Evolutionary conservation across 2,329 filamentous ascomycete species (phyloP).

Genomic region (Arthroderma sp.): DNA sequence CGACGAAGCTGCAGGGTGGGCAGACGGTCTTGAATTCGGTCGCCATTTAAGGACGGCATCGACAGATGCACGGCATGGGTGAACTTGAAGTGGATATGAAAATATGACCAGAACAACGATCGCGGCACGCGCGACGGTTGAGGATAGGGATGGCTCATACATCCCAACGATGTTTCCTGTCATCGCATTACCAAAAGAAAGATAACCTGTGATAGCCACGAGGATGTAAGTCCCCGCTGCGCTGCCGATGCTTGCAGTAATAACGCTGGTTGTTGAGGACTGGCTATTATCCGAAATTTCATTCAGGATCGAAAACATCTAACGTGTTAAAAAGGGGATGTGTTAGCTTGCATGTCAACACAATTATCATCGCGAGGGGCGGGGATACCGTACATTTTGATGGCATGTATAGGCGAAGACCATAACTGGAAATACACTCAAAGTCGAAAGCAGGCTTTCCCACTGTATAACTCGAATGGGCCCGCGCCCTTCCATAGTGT

Average conservation of each 20-base stretch:
- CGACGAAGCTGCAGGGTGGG: constrained; percentile 28
- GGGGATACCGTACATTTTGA: constrained; percentile 58
- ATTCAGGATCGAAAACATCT: constrained; percentile 99
- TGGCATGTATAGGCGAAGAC: constrained; percentile 99
- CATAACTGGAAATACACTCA: constrained; percentile 84
- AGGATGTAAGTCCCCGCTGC: constrained; percentile 79
- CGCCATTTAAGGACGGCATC: constrained; percentile 93
- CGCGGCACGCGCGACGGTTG: constrained; percentile 84
- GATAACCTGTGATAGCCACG: constrained; percentile 86
- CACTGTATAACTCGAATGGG: constrained; percentile 64
- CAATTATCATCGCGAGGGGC: background rate
- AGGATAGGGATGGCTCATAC: constrained; percentile 66
- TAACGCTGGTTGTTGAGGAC: constrained; percentile 61
- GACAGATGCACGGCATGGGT: constrained; percentile 88
- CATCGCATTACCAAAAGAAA: constrained; percentile 85
- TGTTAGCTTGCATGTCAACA: constrained; percentile 15
- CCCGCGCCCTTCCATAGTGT: constrained; percentile 60
- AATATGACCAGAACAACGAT: constrained; percentile 96
- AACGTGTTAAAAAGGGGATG: background rate
- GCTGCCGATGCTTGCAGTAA: constrained; percentile 71
- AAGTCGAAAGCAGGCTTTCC: constrained; percentile 61
- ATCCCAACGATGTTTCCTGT: constrained; percentile 87
- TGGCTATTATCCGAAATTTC: constrained; percentile 81
- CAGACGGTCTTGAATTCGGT: constrained; percentile 33
- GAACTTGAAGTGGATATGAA: constrained; percentile 87